Evolutionary conservation across 2,329 filamentous ascomycete genomes (phyloP).

Genomic region (Beauveria varroae): DNA sequence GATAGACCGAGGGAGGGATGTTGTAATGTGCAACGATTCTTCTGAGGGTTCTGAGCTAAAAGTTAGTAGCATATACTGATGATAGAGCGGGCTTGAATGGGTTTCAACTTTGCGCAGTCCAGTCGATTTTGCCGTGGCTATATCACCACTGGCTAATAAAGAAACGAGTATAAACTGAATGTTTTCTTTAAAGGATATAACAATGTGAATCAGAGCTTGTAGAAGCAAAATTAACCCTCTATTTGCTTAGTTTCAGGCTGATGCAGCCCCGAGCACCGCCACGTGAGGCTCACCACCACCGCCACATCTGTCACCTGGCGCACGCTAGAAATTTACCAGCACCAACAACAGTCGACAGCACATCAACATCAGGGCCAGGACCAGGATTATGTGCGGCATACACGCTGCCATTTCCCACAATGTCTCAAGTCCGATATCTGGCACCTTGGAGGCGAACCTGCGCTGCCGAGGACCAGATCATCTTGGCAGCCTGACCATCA

Average conservation of each 20-base stretch:
- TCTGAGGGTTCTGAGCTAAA: too few relatives aligned
- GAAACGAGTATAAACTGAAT: too few relatives aligned
- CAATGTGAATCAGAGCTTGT: too few relatives aligned
- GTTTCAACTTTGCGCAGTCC: too few relatives aligned
- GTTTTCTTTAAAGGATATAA: too few relatives aligned
- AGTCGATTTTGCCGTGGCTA: too few relatives aligned
- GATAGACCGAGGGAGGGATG: too few relatives aligned
- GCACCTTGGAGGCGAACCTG: constrained; percentile 37
- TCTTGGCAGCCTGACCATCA: constrained; percentile 34
- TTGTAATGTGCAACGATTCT: too few relatives aligned
- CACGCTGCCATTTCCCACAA: constrained; percentile 40
- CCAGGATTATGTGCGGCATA: constrained; percentile 51
- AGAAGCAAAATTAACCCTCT: too few relatives aligned
- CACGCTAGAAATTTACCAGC: background rate
- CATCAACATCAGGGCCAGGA: background rate
- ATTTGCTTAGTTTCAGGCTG: background rate
- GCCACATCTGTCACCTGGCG: background rate
- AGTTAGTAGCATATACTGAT: too few relatives aligned
- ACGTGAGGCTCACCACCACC: background rate
- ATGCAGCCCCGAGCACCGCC: background rate
- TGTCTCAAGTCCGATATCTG: constrained; percentile 17
- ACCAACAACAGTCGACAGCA: background rate
- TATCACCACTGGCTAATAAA: too few relatives aligned
- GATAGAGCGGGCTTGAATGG: too few relatives aligned
- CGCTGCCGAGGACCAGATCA: constrained; percentile 54